Conservation (phyloP, 2,329 filamentous ascomycete species). For the Beauveria caledonica region DNA sequence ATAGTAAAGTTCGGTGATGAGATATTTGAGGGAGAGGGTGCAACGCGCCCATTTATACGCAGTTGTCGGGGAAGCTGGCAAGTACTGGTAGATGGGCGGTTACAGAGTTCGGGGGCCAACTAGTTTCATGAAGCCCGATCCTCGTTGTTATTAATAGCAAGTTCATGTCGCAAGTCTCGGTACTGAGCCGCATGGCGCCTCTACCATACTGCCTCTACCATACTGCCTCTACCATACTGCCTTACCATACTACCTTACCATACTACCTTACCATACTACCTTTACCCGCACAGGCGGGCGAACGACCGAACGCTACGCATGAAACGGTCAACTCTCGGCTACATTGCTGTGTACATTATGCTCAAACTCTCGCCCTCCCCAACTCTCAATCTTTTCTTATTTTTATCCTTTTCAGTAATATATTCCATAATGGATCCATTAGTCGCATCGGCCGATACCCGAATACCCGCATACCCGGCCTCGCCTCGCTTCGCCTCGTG, state of each 20-base stretch:
- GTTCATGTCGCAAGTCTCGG: too few relatives aligned
- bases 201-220: too few relatives aligned
- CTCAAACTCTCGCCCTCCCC: neutral
- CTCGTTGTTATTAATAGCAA: neutral
- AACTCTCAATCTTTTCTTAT: neutral
- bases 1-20: neutral
- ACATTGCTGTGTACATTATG: neutral
- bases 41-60: neutral
- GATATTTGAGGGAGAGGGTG: neutral
- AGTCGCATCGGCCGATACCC: constrained; percentile 1
- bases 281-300: neutral
- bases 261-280: too few relatives aligned
- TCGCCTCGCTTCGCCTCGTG: neutral
- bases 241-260: too few relatives aligned
- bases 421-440: neutral
- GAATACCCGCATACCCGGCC: constrained; percentile 13
- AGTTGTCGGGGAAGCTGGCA: neutral
- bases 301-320: neutral
- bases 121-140: neutral
- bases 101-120: neutral
- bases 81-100: neutral
- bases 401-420: neutral
- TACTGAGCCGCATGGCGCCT: neutral
- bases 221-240: too few relatives aligned
- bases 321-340: neutral